These are phyloP conservation scores for Stagonosporopsis vannaccii DNA, from an alignment of 2,329 filamentous ascomycete species.

Conservation along the genomic window DNA sequence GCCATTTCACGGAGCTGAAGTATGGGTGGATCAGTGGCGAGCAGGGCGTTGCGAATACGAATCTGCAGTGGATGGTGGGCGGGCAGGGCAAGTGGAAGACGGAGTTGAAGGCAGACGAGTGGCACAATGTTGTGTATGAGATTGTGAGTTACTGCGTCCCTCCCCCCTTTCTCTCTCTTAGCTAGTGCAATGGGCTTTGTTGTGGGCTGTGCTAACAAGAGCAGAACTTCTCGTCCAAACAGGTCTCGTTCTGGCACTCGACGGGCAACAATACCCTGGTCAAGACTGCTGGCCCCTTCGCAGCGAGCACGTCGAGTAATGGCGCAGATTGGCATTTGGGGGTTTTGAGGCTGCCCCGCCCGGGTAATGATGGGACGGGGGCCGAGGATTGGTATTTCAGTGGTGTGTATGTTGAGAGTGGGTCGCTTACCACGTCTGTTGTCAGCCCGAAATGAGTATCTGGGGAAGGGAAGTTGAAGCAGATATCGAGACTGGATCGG, in stretches of 20 bases:
- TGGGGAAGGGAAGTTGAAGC: background rate
- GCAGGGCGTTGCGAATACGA: constrained; percentile 58
- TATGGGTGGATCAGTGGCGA: constrained; percentile 66
- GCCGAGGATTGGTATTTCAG: constrained; percentile 75
- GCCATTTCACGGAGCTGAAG: constrained; percentile 78
- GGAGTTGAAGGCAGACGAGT: constrained; percentile 67
- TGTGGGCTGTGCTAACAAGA: constrained; percentile 20
- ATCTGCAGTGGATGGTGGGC: constrained; percentile 70
- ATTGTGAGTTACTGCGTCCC: constrained; percentile 55
- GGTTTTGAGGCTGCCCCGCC: constrained; percentile 68
- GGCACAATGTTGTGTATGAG: constrained; percentile 79
- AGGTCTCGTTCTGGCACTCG: constrained; percentile 74
- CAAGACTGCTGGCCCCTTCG: constrained; percentile 67
- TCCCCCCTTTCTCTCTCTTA: background rate
- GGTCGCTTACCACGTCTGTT: constrained; percentile 49
- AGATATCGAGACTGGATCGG: too few species aligned
- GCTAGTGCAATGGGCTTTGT: too few species aligned
- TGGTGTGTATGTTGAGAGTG: constrained; percentile 73
- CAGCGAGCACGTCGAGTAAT: constrained; percentile 68
- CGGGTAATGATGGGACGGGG: constrained; percentile 59
- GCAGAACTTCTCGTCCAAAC: constrained; percentile 66
- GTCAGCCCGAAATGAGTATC: constrained; percentile 31
- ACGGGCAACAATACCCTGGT: constrained; percentile 65
- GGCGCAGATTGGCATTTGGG: constrained; percentile 77
- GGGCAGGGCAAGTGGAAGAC: constrained; percentile 69